Percentiles rank a stretch among this genome's conserved stretches.
phyloP scores from a whole-genome alignment of 805 yeast genomes.

The Lipomyces sp. region DNA sequence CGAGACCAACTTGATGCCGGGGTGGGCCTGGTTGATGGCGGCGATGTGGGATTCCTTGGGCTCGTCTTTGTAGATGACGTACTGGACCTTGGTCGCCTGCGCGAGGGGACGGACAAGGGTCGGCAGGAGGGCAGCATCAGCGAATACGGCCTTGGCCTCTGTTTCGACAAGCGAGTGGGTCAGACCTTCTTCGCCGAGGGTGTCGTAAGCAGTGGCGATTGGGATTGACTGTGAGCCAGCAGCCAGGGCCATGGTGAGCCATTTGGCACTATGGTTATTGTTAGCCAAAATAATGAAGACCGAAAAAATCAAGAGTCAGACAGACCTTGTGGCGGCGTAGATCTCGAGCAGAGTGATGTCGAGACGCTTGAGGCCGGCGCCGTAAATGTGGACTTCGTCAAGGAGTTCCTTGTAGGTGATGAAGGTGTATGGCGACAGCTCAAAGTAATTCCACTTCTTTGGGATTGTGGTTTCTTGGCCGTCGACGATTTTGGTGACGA shows the following conservation, averaged over 20 bases:
- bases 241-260: constrained; percentile 44
- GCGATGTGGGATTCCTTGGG: constrained; percentile 55
- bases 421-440: constrained; percentile 72
- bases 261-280: constrained; percentile 23
- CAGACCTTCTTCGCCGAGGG: constrained; percentile 78
- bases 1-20: constrained; percentile 71
- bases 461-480: constrained; percentile 74
- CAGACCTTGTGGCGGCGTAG: constrained; percentile 71
- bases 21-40: constrained; percentile 67
- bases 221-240: constrained; percentile 79
- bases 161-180: constrained; percentile 86
- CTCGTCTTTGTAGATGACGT: constrained; percentile 63
- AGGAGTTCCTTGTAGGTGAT: constrained; percentile 64
- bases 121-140: constrained; percentile 75
- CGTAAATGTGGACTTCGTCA: constrained; percentile 56
- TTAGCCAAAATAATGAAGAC: constrained; percentile 7
- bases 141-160: constrained; percentile 74
- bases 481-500: constrained; percentile 72
- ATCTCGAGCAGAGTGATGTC: constrained; percentile 79
- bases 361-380: constrained; percentile 74
- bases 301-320: too few species aligned
- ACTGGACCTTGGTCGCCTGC: constrained; percentile 63
- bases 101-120: constrained; percentile 74
- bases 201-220: constrained; percentile 93
- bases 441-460: constrained; percentile 88